phyloP scores from a whole-genome alignment of 257 asterid genomes.

The Ilex asprella region DNA sequence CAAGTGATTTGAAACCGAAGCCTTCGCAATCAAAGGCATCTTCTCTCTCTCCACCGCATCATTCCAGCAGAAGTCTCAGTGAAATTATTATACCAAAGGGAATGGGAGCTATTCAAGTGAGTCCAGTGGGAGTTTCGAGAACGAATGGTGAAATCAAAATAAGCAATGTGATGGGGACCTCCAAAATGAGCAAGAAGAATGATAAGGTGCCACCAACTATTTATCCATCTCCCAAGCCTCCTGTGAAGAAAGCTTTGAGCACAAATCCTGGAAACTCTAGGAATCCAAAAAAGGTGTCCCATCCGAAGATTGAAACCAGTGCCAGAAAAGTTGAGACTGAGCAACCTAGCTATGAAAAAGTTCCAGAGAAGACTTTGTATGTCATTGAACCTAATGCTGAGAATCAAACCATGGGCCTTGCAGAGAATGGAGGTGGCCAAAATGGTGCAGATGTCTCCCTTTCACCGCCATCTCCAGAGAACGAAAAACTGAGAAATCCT shows the following conservation, averaged over 20 bases:
- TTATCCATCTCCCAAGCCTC: conserved; percentile 6
- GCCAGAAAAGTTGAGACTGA: conserved; percentile 2
- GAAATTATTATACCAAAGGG: conserved; percentile 3
- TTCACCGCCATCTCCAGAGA: too few species aligned
- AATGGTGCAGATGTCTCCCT: too few species aligned
- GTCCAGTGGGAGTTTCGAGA: not conserved
- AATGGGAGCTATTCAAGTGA: not conserved
- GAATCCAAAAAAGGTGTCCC: not conserved
- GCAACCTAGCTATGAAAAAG: conserved; percentile 16
- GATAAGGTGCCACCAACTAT: not conserved
- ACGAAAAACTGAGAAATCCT: too few species aligned
- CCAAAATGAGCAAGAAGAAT: conserved; percentile 8
- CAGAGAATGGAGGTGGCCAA: not conserved
- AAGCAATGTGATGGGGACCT: conserved; percentile 4
- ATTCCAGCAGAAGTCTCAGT: conserved; percentile 6
- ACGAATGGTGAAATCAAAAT: conserved; percentile 1
- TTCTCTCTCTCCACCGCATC: not conserved
- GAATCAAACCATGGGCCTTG: not conserved
- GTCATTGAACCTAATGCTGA: conserved; percentile 14
- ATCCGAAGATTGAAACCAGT: conserved; percentile 12
- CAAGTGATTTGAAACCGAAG: conserved; percentile 11
- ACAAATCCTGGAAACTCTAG: not conserved
- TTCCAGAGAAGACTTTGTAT: conserved; percentile 36
- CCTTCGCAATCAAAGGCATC: conserved; percentile 7
- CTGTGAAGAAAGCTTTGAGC: not conserved